Evolutionary conservation across 2,329 filamentous ascomycete species (phyloP), one percentile per base, ranked within the genome.

Genomic region (Beauveria pseudobassiana): DNA sequence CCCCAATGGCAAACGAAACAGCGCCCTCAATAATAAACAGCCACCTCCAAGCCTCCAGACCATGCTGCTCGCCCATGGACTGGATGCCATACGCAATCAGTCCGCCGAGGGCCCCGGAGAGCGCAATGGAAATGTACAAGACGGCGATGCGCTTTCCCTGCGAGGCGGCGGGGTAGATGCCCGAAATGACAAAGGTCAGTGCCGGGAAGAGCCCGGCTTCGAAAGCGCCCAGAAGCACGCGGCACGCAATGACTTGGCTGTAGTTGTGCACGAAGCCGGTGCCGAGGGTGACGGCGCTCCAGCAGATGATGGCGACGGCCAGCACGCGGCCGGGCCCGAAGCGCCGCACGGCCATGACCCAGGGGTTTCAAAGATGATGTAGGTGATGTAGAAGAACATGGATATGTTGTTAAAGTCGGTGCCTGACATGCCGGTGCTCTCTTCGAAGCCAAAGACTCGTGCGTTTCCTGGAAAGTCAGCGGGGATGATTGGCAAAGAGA

Each of bases 31-130:
- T 71, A 40, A 80, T 78, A 62, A 82, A 82, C 0, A 81, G 68
- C 80, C 80, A 83, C 58, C 78, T 66, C 80, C 80, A 82, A 1
- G 80, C 79, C 1, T 72, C 71, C 1, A 82, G 69, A 0, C 80
- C 79, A 30, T 72, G 73, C 1, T 68, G 70, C 1, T 75, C 76
- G 14, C 82, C 78, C 63, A 82, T 74, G 0, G 74, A 72, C 34
- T 77, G 74, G 3, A 72, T 69, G 0, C 64, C 69, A 18, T 69
- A 72, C 0, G 70, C 70, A 0, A 72, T 63, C 2, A 73, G 43
- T 0, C 72, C 72, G 1, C 72, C 71, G 3, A 73, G 65, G 0
- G 68, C 73, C 3, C 73, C 72, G 0, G 67, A 70, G 1, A 72
- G 63, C 0, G 67, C 67, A 28, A 71, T 73, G 1, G 69, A 69